These are phyloP conservation scores for Periconia sp. DNA, from an alignment of 2,329 filamentous ascomycete species.

Conservation along the genomic window DNA sequence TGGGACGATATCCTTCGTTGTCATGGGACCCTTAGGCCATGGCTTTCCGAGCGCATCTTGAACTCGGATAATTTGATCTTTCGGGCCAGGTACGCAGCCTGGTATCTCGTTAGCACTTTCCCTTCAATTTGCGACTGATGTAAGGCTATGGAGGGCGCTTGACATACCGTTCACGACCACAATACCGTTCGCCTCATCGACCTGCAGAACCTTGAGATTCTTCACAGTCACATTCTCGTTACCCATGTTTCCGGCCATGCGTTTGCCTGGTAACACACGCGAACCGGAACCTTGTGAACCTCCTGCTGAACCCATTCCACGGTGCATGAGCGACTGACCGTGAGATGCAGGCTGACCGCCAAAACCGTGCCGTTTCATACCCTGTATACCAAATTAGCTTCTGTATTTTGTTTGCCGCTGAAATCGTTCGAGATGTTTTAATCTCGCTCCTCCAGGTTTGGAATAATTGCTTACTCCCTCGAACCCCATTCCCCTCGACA, in stretches of 20 bases:
- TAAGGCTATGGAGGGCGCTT: not conserved
- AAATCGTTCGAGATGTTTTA: too few species aligned
- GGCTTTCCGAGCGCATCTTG: constrained; percentile 92
- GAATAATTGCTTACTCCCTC: constrained; percentile 66
- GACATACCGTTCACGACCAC: constrained; percentile 80
- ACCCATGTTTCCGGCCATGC: constrained; percentile 97
- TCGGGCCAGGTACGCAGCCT: constrained; percentile 83
- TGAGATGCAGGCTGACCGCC: constrained; percentile 87
- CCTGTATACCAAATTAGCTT: constrained; percentile 48
- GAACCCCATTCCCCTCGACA: constrained; percentile 88
- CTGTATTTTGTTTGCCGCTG: not conserved
- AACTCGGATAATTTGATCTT: constrained; percentile 81
- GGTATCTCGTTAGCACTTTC: constrained; percentile 7
- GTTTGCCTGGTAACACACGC: constrained; percentile 92
- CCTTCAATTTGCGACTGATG: not conserved
- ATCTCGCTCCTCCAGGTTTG: too few species aligned
- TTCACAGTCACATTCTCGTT: constrained; percentile 86
- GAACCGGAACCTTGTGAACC: constrained; percentile 91
- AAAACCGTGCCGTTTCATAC: constrained; percentile 97
- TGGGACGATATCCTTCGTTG: constrained; percentile 25
- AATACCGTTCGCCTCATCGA: constrained; percentile 85
- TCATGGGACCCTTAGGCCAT: constrained; percentile 62
- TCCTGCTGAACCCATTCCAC: constrained; percentile 88
- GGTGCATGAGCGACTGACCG: constrained; percentile 93
- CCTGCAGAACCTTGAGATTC: constrained; percentile 87